Conservation (phyloP, 768 basidiomycete genomes). For the Mycena vitilis region DNA sequence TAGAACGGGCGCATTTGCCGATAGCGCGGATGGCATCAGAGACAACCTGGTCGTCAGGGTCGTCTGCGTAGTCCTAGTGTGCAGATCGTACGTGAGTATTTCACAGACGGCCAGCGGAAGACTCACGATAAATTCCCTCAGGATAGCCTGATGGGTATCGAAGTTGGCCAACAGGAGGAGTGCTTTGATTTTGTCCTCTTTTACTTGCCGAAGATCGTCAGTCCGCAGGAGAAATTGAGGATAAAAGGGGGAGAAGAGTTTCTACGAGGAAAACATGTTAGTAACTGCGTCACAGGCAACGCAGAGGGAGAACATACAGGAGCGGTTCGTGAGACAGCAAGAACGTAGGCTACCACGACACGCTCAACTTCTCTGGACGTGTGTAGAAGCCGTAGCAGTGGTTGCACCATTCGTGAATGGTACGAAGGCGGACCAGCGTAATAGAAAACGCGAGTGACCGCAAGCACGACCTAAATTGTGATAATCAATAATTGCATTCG, state of each 20-base stretch:
- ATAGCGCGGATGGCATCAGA: conserved; percentile 81
- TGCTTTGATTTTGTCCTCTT: conserved; percentile 80
- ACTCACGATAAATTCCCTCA: conserved; percentile 89
- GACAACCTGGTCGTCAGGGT: conserved; percentile 77
- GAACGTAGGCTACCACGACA: conserved; percentile 78
- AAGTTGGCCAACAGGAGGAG: conserved; percentile 72
- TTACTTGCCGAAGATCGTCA: conserved; percentile 73
- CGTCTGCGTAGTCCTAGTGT: conserved; percentile 83
- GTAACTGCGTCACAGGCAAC: background rate
- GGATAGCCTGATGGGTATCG: conserved; percentile 76
- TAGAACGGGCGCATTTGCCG: conserved; percentile 75
- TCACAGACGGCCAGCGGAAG: background rate
- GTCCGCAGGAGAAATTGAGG: conserved; percentile 76
- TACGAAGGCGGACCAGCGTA: conserved; percentile 74
- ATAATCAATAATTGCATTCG: conserved; percentile 10
- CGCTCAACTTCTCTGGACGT: conserved; percentile 79
- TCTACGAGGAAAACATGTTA: conserved; percentile 48
- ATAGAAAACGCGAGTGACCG: conserved; percentile 78
- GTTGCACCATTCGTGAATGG: conserved; percentile 69
- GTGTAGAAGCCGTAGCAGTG: conserved; percentile 80
- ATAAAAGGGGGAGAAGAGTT: conserved; percentile 72
- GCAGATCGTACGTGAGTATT: background rate
- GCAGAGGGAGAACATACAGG: conserved; percentile 63
- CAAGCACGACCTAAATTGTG: conserved; percentile 76
- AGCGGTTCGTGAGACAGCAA: conserved; percentile 68